Percentiles rank a stretch among this genome's conserved stretches.
Evolutionary conservation across 2,329 filamentous ascomycete species (phyloP).

Genomic region (Grosmannia penicillata): DNA sequence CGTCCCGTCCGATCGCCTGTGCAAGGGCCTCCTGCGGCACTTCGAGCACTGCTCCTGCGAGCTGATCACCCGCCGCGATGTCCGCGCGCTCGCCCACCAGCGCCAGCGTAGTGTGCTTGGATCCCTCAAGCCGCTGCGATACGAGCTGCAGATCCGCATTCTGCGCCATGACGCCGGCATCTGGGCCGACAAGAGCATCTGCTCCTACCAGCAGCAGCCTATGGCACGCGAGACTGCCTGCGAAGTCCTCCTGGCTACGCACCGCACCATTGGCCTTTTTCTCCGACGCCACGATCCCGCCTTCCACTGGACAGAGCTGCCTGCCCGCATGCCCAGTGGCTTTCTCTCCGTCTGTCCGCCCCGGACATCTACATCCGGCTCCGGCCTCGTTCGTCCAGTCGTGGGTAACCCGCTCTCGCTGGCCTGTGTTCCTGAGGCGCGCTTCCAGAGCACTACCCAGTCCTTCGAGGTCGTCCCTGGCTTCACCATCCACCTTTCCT

Average conservation of each 20-base stretch:
- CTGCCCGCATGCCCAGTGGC: conserved; percentile 17
- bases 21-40: conserved; percentile 31
- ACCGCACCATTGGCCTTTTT: conserved; percentile 35
- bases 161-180: conserved; percentile 22
- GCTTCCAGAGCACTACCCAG: conserved; percentile 28
- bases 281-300: conserved; percentile 32
- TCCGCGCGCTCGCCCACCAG: conserved; percentile 25
- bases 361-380: conserved; percentile 2
- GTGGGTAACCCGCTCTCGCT: conserved; percentile 28
- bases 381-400: conserved; percentile 24
- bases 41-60: conserved; percentile 37
- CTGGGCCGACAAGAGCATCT: conserved; percentile 29
- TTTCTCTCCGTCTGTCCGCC: neutral
- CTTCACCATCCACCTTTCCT: conserved; percentile 30
- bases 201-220: conserved; percentile 33
- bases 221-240: conserved; percentile 27
- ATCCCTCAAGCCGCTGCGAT: conserved; percentile 28
- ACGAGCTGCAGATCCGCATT: conserved; percentile 32
- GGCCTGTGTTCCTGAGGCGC: conserved; percentile 28
- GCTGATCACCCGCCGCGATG: conserved; percentile 37
- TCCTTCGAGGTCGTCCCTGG: conserved; percentile 31
- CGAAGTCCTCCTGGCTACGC: conserved; percentile 31
- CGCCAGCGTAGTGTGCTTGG: conserved; percentile 11
- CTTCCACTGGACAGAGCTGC: conserved; percentile 31
- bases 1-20: conserved; percentile 28